Evolutionary conservation across 1,284 basidiomycete species (phyloP).

Genomic region (Anthracocystis panici-leucophaei): DNA sequence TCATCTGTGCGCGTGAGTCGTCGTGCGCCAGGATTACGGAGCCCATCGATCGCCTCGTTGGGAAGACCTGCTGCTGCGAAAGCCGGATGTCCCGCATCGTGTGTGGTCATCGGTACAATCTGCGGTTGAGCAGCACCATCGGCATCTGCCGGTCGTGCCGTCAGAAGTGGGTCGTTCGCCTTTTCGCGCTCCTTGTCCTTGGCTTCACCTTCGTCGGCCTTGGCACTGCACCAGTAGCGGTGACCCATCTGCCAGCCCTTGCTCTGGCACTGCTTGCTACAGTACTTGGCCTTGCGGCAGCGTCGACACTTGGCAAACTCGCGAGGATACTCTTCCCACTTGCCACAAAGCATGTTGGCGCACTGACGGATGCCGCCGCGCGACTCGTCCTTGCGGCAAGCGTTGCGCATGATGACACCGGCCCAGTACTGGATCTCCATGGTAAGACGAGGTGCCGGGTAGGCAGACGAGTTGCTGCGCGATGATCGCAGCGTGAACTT

Average conservation of each 20-base stretch:
- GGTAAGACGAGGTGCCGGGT: constrained; percentile 76
- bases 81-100: constrained; percentile 10
- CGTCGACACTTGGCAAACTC: constrained; percentile 97
- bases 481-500: constrained; percentile 93
- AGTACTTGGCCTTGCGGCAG: constrained; percentile 98
- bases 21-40: constrained; percentile 14
- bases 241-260: constrained; percentile 97
- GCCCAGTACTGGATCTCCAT: constrained; percentile 98
- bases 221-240: constrained; percentile 74
- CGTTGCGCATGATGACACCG: constrained; percentile 98
- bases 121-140: constrained; percentile 24
- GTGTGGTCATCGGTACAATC: constrained; percentile 18
- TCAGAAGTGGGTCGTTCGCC: constrained; percentile 18
- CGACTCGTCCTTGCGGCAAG: constrained; percentile 92
- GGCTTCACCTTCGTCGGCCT: constrained; percentile 59
- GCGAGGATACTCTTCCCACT: constrained; percentile 91
- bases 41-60: constrained; percentile 12
- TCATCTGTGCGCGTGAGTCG: constrained; percentile 14
- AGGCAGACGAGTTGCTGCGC: constrained; percentile 72
- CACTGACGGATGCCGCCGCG: constrained; percentile 94
- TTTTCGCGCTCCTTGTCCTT: constrained; percentile 52
- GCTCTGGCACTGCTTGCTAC: constrained; percentile 96
- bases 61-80: constrained; percentile 15
- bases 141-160: constrained; percentile 24
- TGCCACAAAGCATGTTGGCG: constrained; percentile 90